Evolutionary conservation across 306 rosid species (phyloP), one percentile per base, ranked within the genome.

Genomic region (Ormosia emarginata): DNA sequence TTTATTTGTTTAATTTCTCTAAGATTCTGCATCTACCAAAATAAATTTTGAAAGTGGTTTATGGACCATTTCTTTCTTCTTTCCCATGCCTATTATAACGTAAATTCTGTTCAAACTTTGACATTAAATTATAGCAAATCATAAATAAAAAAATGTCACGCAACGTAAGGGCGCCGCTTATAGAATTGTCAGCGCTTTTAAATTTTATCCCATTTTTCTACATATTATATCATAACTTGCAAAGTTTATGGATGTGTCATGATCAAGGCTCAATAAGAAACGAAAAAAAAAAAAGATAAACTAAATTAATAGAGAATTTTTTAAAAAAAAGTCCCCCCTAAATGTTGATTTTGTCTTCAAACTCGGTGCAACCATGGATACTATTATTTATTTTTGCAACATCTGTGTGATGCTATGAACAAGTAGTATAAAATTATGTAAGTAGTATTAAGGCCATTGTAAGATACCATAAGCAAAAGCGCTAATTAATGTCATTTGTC

Each of bases 311-410:
- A 52, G 2, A 24, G 34, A 63, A 50, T 50, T 62, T 37, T 50
- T 62, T 37, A 61, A 76, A 55, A 56, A 3, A 7, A 47, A 65
- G 40, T 44, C 8, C 11, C 29, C 64, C 37, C 66, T 61, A 32
- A 79, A 82, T 74, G 86, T 71, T 46, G 70, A 78, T 61, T 77
- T 90, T 74, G 86, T 73, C 76, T 74, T 81, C 74, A 84, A 55
- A 64, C 36, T 18, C 39, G 39, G 52, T 63, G 58, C 44, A 6
- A 2, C 9, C 32, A 41, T 24, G 33, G 69, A 74, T 58, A 53
- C 58, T 66, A 66, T 79, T 52, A 14, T 24, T 63, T 76, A 77
- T 55, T 36, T 70, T 8, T 63, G 64, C 24, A 55, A 46, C 68
- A 79, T 62, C 57, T 40, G 59, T 3, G 56, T 81, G 80, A 77